Percentiles rank a stretch among this genome's conserved stretches.
Evolutionary conservation across 2,329 filamentous ascomycete genomes (phyloP).

Genomic region (Lojkania enalia): DNA sequence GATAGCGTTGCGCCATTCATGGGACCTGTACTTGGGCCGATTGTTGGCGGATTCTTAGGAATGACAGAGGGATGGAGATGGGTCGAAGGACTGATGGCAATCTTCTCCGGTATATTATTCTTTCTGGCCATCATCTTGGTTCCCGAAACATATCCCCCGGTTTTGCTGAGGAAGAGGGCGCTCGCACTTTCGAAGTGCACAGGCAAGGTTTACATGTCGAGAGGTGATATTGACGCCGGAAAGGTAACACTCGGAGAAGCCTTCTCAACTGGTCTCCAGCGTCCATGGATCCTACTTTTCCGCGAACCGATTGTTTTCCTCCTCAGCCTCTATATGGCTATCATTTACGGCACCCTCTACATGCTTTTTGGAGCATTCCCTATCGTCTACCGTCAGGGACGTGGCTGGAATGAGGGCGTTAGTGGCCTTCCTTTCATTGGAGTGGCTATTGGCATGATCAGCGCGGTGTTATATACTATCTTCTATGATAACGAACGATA

Average conservation of each 20-base stretch:
- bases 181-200: constrained; percentile 53
- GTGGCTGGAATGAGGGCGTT: constrained; percentile 43
- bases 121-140: constrained; percentile 50
- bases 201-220: constrained; percentile 60
- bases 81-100: constrained; percentile 63
- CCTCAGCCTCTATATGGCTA: constrained; percentile 67
- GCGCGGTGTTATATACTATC: constrained; percentile 58
- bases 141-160: constrained; percentile 61
- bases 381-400: constrained; percentile 63
- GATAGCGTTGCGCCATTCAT: constrained; percentile 51
- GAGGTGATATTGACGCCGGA: constrained; percentile 47
- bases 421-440: constrained; percentile 63
- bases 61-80: constrained; percentile 69
- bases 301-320: constrained; percentile 70
- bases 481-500: constrained; percentile 43
- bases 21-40: constrained; percentile 61
- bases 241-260: constrained; percentile 51
- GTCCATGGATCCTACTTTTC: constrained; percentile 72
- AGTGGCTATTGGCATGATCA: constrained; percentile 67
- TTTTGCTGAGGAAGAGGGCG: constrained; percentile 57
- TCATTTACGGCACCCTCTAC: constrained; percentile 56
- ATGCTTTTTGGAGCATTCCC: constrained; percentile 55
- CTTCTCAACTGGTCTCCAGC: constrained; percentile 61
- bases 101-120: constrained; percentile 38
- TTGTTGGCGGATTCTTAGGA: constrained; percentile 68